phyloP scores from a whole-genome alignment of 2,329 filamentous ascomycete genomes.

The Alternaria alternata region DNA sequence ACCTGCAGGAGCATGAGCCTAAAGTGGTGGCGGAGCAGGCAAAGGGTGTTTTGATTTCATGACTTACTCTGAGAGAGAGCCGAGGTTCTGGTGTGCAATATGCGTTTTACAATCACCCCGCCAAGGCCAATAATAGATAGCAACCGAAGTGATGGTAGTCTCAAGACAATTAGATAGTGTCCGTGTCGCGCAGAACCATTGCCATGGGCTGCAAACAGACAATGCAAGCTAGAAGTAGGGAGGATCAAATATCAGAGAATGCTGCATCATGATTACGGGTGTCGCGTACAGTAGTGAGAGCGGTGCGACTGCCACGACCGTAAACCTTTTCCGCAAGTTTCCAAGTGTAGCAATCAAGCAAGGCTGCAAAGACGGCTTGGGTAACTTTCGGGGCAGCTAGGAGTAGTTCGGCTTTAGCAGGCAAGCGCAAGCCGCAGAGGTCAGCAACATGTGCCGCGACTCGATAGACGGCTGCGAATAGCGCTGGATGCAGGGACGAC shows the following conservation, averaged over 20 bases:
- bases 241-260: constrained; percentile 32
- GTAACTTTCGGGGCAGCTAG: constrained; percentile 75
- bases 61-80: constrained; percentile 40
- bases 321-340: constrained; percentile 78
- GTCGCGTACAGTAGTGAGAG: constrained; percentile 73
- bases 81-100: constrained; percentile 46
- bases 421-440: constrained; percentile 62
- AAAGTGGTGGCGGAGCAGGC: constrained; percentile 15
- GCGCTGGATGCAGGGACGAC: constrained; percentile 86
- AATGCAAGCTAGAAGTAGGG: constrained; percentile 67
- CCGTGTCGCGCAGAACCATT: constrained; percentile 93
- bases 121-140: constrained; percentile 90
- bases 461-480: constrained; percentile 82
- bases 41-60: constrained; percentile 10
- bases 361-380: constrained; percentile 79
- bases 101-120: constrained; percentile 49
- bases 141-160: constrained; percentile 82
- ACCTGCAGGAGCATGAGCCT: constrained; percentile 42
- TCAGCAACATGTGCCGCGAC: constrained; percentile 65
- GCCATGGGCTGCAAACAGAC: constrained; percentile 83
- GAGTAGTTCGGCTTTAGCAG: constrained; percentile 71
- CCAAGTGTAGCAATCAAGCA: constrained; percentile 88
- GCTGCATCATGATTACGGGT: constrained; percentile 19
- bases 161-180: constrained; percentile 96
- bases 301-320: constrained; percentile 68